Evolutionary conservation across 768 basidiomycete genomes (phyloP).

Genomic region (Termitomyces titanicus): DNA sequence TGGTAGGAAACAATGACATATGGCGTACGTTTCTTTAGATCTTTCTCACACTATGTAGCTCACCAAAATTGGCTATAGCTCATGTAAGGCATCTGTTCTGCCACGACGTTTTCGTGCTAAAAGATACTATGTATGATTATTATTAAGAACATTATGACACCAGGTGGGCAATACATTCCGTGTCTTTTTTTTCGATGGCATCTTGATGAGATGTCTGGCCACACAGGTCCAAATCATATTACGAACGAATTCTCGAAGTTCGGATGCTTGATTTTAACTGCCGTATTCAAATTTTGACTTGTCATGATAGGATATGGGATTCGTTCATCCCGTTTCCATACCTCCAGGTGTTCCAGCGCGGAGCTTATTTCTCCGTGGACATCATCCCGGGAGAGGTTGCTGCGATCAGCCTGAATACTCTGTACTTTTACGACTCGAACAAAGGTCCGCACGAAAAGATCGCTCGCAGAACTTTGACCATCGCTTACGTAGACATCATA

Average conservation of each 20-base stretch:
- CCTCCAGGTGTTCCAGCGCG: constrained; percentile 79
- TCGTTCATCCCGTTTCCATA: constrained; percentile 76
- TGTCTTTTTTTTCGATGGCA: background rate
- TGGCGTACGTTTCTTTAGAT: constrained; percentile 57
- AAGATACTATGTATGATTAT: constrained; percentile 11
- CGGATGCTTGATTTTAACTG: constrained; percentile 23
- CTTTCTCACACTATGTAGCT: constrained; percentile 6
- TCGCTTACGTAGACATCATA: constrained; percentile 25
- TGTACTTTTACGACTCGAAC: constrained; percentile 90
- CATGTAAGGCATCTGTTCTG: constrained; percentile 42
- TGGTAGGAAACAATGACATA: constrained; percentile 86
- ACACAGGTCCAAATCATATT: constrained; percentile 61
- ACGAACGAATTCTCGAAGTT: constrained; percentile 69
- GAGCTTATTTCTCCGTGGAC: constrained; percentile 82
- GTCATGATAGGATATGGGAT: constrained; percentile 65
- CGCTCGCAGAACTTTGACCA: background rate
- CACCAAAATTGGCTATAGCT: constrained; percentile 33
- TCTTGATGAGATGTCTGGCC: constrained; percentile 9
- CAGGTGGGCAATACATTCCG: constrained; percentile 39
- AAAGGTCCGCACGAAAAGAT: constrained; percentile 48
- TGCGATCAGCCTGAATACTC: constrained; percentile 82
- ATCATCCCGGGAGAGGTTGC: constrained; percentile 74
- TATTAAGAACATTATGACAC: constrained; percentile 58
- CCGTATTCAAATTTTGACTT: constrained; percentile 11
- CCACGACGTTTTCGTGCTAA: constrained; percentile 8